A percentile compares a stretch with the other conserved stretches of the same genome.
Conservation (phyloP, 805 yeast species). For the Kazachstania taianensis region DNA sequence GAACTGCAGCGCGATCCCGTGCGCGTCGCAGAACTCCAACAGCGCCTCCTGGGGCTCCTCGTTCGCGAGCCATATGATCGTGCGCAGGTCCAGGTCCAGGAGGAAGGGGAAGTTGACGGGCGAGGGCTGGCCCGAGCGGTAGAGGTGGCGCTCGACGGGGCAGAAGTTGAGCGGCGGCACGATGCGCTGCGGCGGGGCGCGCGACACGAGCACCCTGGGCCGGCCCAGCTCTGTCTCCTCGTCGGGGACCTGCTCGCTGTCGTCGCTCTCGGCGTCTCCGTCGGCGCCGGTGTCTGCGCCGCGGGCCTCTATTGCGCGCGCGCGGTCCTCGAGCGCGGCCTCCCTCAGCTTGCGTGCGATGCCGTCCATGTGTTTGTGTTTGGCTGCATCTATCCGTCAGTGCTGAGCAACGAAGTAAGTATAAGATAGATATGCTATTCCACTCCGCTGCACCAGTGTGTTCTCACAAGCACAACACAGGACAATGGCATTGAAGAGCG, state of each 20-base stretch:
- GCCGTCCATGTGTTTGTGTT: constrained; percentile 1
- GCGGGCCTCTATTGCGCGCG: constrained; percentile 4
- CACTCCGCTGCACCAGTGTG: no score
- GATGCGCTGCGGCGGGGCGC: constrained; percentile 54
- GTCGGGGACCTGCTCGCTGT: constrained; percentile 21
- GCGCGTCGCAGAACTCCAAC: constrained; percentile 65
- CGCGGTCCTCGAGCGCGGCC: constrained; percentile 2
- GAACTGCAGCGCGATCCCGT: constrained; percentile 68
- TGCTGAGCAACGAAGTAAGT: no score
- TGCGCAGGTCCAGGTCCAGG: constrained; percentile 58
- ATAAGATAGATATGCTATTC: no score
- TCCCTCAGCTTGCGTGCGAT: background rate
- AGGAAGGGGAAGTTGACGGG: constrained; percentile 86
- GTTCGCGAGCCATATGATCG: constrained; percentile 87
- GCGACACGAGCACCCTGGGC: constrained; percentile 28
- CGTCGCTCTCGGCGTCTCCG: constrained; percentile 24
- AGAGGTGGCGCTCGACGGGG: constrained; percentile 81
- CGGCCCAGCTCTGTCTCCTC: constrained; percentile 28
- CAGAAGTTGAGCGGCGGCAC: constrained; percentile 94
- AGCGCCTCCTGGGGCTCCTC: constrained; percentile 92
- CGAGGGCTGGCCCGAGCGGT: constrained; percentile 90
- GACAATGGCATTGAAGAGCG: no score
- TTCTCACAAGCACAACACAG: no score
- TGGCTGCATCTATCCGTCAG: no score
- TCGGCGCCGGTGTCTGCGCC: constrained; percentile 14